Base-by-base conservation (phyloP, 139 green algal genomes). In the Tetradesmus lagerheimii region DNA sequence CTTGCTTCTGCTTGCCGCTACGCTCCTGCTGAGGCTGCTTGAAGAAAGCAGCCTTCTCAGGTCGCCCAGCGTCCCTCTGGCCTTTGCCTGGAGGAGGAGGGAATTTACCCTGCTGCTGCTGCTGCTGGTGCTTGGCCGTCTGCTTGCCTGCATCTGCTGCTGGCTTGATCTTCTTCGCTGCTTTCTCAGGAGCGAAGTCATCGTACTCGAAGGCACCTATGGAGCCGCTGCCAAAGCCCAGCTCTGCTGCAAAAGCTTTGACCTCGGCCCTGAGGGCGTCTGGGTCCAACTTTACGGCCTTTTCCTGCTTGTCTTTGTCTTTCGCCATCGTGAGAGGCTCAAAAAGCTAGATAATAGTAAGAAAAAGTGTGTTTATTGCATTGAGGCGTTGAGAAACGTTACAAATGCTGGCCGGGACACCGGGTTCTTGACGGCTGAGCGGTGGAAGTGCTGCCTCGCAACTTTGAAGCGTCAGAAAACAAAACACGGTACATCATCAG, bases 171-270 rank as follows among this genome's bases (percentile, higher is more conserved):
- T 78, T 27, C 78, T 90, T 78, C 4, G 43, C 77, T 38, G 74
- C 80, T n/a, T 79, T 76, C 41, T 91, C 45, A 31, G 96, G 96
- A 1, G 94, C 93, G 86, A 98, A 98, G 80, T 98, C 96, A 77
- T 94, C 89, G 67, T 98, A 98, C 29, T 77, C 95, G 14, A 92
- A 90, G 23, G 91, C 87, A 62, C 71, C 57, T 0, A 34, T 83
- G 20, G 89, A 91, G 34, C 83, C 91, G 45, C 71, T 35, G 35
- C 77, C 89, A 27, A 97, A 89, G 6, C 95, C 95, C 23, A 97
- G 84, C 35, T 94, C 27, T 1, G 92, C 91, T 9, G 93, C 93
- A 81, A 96, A 95, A 0, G 91, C 92, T 8, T 86, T 85, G 1
- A 97, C 94, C 41, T 97, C 95, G 27, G 85, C 85, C 0, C 80